phyloP scores from a whole-genome alignment of 148 eudicot species.

The Nepenthes mirabilis region DNA sequence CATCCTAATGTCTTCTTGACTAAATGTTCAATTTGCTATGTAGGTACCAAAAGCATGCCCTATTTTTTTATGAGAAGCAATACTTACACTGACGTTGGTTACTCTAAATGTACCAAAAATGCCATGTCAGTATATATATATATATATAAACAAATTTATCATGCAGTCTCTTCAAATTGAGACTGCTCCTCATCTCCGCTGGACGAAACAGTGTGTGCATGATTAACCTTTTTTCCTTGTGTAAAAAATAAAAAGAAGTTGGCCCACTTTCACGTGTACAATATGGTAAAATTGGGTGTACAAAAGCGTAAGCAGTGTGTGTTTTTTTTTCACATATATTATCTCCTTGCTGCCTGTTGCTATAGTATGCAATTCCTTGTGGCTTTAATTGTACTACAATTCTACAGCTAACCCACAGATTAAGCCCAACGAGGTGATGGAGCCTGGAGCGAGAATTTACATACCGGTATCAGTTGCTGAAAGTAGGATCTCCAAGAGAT shows the following conservation, averaged over 20 bases:
- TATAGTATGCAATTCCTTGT: conserved; percentile 2
- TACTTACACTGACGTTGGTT: no score
- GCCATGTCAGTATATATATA: no score
- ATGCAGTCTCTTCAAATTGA: no score
- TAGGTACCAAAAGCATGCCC: neutral
- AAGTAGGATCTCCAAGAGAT: conserved; percentile 72
- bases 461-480: conserved; percentile 81
- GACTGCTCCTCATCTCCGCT: no score
- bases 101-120: no score
- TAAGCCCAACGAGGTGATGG: conserved; percentile 71
- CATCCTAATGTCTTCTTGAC: neutral
- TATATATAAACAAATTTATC: no score
- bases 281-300: no score
- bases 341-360: neutral
- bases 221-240: no score
- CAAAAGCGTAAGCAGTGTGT: neutral
- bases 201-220: no score
- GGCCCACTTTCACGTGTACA: no score
- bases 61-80: no score
- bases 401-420: conserved; percentile 59
- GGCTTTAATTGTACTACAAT: conserved; percentile 32
- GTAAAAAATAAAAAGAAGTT: no score
- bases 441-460: conserved; percentile 47
- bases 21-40: neutral
- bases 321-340: neutral